Percentiles rank a stretch among this genome's conserved stretches.
phyloP scores from a whole-genome alignment of 2,329 filamentous ascomycete species.

The Coniella lustricola region DNA sequence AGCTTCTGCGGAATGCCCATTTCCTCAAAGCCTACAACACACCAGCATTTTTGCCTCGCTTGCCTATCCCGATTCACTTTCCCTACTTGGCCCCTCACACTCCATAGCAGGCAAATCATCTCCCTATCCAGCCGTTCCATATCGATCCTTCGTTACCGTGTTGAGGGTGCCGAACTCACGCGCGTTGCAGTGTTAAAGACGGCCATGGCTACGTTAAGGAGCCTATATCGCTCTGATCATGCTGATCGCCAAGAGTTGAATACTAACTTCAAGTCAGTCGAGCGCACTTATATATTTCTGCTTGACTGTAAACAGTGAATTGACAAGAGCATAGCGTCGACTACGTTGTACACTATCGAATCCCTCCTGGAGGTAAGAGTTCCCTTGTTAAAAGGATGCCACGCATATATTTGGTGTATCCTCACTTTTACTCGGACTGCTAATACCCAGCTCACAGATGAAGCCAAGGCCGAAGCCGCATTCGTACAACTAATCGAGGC shows the following conservation, averaged over 20 bases:
- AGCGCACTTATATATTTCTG: not conserved
- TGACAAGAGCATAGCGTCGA: conserved; percentile 55
- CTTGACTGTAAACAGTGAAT: conserved; percentile 13
- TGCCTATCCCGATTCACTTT: not conserved
- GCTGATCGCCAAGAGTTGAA: conserved; percentile 20
- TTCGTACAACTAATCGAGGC: conserved; percentile 73
- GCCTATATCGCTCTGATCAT: conserved; percentile 26
- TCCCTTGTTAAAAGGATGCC: not conserved
- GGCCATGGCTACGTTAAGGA: conserved; percentile 28
- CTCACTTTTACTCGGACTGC: not conserved
- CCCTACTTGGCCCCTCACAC: not conserved
- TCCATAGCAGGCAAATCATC: not conserved
- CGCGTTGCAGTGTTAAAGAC: conserved; percentile 5
- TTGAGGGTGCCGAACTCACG: not conserved
- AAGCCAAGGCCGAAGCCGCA: conserved; percentile 60
- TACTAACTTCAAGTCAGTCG: conserved; percentile 34
- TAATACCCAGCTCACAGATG: conserved; percentile 40
- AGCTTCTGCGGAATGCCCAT: not conserved
- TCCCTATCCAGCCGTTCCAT: not conserved
- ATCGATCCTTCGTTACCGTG: not conserved
- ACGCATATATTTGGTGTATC: not conserved
- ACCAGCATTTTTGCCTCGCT: not conserved
- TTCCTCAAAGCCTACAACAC: not conserved
- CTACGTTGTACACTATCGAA: conserved; percentile 77
- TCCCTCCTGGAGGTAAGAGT: conserved; percentile 56